phyloP scores from a whole-genome alignment of 176 grass and related monocot species.

The Canna indica region DNA sequence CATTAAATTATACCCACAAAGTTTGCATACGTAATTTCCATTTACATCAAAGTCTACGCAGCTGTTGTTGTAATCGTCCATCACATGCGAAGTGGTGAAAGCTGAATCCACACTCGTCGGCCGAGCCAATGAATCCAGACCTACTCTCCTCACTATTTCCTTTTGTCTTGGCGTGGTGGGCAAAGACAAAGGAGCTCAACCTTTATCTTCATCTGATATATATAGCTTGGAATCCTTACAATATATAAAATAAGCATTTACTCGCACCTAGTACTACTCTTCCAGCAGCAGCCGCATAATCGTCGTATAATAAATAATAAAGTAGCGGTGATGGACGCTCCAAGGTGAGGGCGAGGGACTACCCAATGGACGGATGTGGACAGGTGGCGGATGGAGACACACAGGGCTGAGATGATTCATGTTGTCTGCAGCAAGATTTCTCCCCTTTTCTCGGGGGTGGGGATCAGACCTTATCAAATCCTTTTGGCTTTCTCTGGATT shows the following conservation, averaged over 20 bases:
- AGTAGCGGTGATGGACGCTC: too few relatives aligned
- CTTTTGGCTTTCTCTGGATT: background rate
- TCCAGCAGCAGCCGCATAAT: background rate
- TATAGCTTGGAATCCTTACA: background rate
- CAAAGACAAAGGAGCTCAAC: background rate
- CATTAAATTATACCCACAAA: too few relatives aligned
- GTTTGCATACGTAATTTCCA: background rate
- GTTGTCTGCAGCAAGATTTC: background rate
- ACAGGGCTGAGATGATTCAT: background rate
- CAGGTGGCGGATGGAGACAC: background rate
- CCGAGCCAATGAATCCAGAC: background rate
- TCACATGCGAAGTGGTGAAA: background rate
- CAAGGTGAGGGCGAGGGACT: background rate
- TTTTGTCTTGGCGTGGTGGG: background rate
- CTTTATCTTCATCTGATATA: background rate
- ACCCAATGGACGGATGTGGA: background rate
- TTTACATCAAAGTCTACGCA: too few relatives aligned
- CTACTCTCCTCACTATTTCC: background rate
- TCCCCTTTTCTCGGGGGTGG: slow-evolving; percentile 4
- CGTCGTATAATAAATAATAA: too few relatives aligned
- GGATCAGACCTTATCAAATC: background rate
- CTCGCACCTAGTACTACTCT: background rate
- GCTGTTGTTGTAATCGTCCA: too few relatives aligned
- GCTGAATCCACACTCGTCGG: background rate
- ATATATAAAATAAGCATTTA: slow-evolving; percentile 1